These are phyloP conservation scores for Aspergillus taichungensis DNA, from an alignment of 495 filamentous ascomycete species.

Conservation along the genomic window DNA sequence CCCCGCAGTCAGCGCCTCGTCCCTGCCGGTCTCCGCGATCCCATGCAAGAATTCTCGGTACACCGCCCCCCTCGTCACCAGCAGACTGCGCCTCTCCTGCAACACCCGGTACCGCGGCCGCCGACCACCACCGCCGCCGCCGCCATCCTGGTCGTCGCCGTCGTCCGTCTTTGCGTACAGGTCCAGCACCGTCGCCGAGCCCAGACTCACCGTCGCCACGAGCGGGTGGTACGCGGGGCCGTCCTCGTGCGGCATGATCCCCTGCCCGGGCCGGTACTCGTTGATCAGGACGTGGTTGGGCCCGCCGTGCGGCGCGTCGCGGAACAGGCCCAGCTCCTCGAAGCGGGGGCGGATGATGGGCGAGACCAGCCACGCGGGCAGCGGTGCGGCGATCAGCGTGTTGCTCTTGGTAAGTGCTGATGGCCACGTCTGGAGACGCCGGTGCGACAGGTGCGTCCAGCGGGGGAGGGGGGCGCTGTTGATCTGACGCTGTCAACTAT, in stretches of 20 bases:
- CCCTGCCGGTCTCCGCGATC: conserved; percentile 52
- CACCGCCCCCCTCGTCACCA: conserved; percentile 59
- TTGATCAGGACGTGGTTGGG: conserved; percentile 95
- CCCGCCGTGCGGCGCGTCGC: conserved; percentile 55
- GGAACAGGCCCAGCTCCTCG: conserved; percentile 51
- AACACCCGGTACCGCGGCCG: conserved; percentile 58
- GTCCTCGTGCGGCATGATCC: conserved; percentile 96
- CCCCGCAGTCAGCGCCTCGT: conserved; percentile 49
- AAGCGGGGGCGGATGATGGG: conserved; percentile 62
- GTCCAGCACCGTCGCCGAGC: conserved; percentile 67
- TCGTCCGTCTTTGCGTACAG: conserved; percentile 57
- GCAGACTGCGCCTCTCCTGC: conserved; percentile 77
- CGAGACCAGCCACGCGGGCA: conserved; percentile 67
- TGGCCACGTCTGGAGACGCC: conserved; percentile 85
- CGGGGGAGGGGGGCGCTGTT: conserved; percentile 56
- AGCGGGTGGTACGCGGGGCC: conserved; percentile 77
- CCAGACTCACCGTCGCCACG: conserved; percentile 84
- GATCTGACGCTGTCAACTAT: conserved; percentile 22
- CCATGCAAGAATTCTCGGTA: conserved; percentile 73
- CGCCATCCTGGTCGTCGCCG: conserved; percentile 19
- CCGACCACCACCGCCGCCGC: conserved; percentile 14
- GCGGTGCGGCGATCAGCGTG: conserved; percentile 61
- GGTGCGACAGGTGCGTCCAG: conserved; percentile 79
- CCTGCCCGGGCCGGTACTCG: conserved; percentile 79
- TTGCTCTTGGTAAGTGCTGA: conserved; percentile 64